These are phyloP conservation scores for Aspergillus coremiiformis DNA, from an alignment of 495 filamentous ascomycete species.

Conservation along the genomic window DNA sequence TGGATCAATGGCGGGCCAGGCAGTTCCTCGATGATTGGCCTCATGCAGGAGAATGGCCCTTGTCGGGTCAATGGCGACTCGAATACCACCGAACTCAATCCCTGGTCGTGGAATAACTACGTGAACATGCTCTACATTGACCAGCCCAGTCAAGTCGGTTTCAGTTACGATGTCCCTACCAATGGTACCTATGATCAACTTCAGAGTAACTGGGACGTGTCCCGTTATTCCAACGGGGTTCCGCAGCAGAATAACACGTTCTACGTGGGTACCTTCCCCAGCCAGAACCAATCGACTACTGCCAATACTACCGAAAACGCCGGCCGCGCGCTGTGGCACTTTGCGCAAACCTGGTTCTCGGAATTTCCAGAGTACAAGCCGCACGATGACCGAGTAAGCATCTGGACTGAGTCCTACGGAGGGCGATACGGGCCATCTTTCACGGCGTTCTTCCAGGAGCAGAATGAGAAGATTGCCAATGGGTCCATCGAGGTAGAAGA, in stretches of 20 bases:
- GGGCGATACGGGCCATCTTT: conserved; percentile 62
- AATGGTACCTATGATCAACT: conserved; percentile 23
- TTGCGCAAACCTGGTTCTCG: conserved; percentile 50
- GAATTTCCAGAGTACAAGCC: conserved; percentile 52
- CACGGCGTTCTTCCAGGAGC: conserved; percentile 55
- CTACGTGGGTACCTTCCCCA: conserved; percentile 47
- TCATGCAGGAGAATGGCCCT: conserved; percentile 56
- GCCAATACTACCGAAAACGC: conserved; percentile 48
- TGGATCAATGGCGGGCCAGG: conserved; percentile 38
- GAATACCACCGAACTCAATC: conserved; percentile 52
- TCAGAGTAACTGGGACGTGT: not conserved
- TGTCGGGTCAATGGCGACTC: conserved; percentile 44
- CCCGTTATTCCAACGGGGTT: conserved; percentile 12
- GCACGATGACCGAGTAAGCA: conserved; percentile 40
- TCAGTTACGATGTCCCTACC: conserved; percentile 44
- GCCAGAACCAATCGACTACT: conserved; percentile 35
- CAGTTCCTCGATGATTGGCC: conserved; percentile 50
- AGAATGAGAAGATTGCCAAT: conserved; percentile 49
- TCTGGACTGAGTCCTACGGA: conserved; percentile 55
- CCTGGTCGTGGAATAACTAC: conserved; percentile 50
- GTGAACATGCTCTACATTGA: conserved; percentile 59
- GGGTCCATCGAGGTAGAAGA: conserved; percentile 25
- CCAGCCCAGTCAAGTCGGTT: conserved; percentile 54
- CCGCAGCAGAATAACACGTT: conserved; percentile 54
- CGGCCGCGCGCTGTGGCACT: conserved; percentile 49